Conservation (phyloP, 345 rosid genomes). For the Murraya koenigii region DNA sequence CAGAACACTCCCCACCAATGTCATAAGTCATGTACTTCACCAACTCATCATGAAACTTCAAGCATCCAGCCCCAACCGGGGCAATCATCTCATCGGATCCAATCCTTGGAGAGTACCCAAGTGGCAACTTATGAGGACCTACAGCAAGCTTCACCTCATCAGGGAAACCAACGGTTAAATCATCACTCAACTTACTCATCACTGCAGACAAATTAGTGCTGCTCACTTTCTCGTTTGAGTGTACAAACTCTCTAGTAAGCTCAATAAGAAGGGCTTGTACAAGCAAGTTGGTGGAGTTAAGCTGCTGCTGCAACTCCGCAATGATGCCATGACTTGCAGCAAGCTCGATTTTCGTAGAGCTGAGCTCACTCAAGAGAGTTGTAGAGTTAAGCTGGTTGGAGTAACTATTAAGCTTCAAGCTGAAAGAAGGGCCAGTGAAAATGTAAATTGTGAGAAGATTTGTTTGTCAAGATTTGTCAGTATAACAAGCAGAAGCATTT, state of each 20-base stretch:
- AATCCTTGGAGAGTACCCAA: constrained; percentile 33
- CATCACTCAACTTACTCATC: background rate
- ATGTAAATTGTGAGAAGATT: constrained; percentile 43
- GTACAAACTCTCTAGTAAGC: constrained; percentile 12
- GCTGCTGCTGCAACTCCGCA: constrained; percentile 31
- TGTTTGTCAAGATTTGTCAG: no score
- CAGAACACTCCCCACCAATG: constrained; percentile 43
- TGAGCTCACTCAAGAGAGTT: constrained; percentile 25
- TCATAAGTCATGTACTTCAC: constrained; percentile 40
- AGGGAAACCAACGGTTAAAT: constrained; percentile 2
- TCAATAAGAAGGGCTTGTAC: constrained; percentile 29
- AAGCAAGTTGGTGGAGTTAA: constrained; percentile 38
- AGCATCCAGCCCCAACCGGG: constrained; percentile 39
- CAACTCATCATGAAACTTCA: constrained; percentile 43
- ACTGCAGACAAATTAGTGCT: background rate
- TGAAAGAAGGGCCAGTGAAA: constrained; percentile 24
- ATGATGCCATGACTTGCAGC: constrained; percentile 25
- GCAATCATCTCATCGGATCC: constrained; percentile 38
- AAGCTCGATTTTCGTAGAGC: constrained; percentile 33
- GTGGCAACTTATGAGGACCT: constrained; percentile 41
- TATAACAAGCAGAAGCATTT: constrained; percentile 28
- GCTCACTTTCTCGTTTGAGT: background rate
- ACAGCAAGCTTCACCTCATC: constrained; percentile 37
- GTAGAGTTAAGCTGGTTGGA: background rate
- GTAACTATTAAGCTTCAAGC: background rate